Conservation (phyloP, 257 asterid genomes). For the Salvia splendens region DNA sequence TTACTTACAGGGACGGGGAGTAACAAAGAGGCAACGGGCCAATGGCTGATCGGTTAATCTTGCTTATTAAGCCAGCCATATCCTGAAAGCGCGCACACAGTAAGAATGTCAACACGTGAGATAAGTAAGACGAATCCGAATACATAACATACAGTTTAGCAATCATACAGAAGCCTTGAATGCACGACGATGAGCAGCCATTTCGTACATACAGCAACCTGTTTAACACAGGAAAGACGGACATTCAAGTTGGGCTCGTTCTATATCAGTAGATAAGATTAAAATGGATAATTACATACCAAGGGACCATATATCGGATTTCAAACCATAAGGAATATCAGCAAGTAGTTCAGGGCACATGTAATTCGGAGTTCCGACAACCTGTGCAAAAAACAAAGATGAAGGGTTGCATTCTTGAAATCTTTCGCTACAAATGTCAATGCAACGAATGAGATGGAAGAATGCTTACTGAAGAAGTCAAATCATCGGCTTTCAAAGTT, state of each 20-base stretch:
- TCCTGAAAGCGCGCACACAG: constrained; percentile 50
- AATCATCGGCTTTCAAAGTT: constrained; percentile 91
- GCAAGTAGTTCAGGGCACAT: constrained; percentile 99
- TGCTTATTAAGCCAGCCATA: constrained; percentile 94
- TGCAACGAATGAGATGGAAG: background rate
- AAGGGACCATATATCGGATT: constrained; percentile 99
- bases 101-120: background rate
- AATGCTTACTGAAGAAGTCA: constrained; percentile 81
- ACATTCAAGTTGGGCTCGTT: background rate
- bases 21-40: constrained; percentile 91
- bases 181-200: constrained; percentile 97
- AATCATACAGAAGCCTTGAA: constrained; percentile 82
- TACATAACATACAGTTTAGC: background rate
- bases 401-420: constrained; percentile 12
- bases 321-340: constrained; percentile 96
- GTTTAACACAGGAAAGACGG: constrained; percentile 22
- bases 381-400: constrained; percentile 44
- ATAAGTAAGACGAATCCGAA: background rate
- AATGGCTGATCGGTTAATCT: constrained; percentile 87
- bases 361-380: constrained; percentile 98
- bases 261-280: background rate
- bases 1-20: constrained; percentile 74
- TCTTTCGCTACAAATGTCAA: background rate
- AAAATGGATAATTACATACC: constrained; percentile 50
- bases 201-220: constrained; percentile 96